A percentile compares a stretch with the other conserved stretches of the same genome.
Evolutionary conservation across 1,139 yeast genomes (phyloP).

Genomic region (Candida anutae): DNA sequence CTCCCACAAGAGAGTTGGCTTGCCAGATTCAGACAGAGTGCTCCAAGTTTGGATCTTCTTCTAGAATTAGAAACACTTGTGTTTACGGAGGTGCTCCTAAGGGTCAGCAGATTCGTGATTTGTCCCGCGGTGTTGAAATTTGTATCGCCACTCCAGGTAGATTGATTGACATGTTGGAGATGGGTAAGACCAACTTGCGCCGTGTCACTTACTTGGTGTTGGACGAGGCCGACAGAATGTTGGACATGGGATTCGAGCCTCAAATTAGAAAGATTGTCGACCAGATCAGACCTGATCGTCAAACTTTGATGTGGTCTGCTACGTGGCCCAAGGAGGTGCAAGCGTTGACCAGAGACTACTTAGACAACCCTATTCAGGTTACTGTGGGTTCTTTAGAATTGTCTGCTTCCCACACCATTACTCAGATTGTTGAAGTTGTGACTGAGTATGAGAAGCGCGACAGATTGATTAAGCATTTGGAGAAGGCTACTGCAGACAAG

Average conservation of each 20-base stretch:
- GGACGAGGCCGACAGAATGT: slow-evolving; percentile 95
- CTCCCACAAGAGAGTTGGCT: slow-evolving; percentile 98
- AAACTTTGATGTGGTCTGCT: slow-evolving; percentile 99
- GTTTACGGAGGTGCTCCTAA: slow-evolving; percentile 99
- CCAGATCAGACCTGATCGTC: slow-evolving; percentile 95
- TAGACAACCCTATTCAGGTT: slow-evolving; percentile 91
- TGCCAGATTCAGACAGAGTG: slow-evolving; percentile 96
- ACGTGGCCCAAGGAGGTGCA: slow-evolving; percentile 99
- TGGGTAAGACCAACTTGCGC: slow-evolving; percentile 88
- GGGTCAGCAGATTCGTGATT: slow-evolving; percentile 94
- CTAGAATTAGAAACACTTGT: slow-evolving; percentile 94
- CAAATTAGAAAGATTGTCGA: slow-evolving; percentile 92
- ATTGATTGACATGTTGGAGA: slow-evolving; percentile 93
- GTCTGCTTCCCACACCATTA: slow-evolving; percentile 93
- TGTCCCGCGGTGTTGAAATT: slow-evolving; percentile 91
- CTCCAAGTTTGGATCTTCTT: slow-evolving; percentile 84
- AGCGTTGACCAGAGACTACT: slow-evolving; percentile 82
- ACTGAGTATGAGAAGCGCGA: slow-evolving; percentile 92
- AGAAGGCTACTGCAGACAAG: slow-evolving; percentile 70
- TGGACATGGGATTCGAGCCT: slow-evolving; percentile 97
- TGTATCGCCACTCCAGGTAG: slow-evolving; percentile 98
- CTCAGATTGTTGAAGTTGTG: slow-evolving; percentile 86
- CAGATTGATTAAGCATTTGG: slow-evolving; percentile 77
- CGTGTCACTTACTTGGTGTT: slow-evolving; percentile 95
- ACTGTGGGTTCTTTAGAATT: slow-evolving; percentile 93